phyloP scores from a whole-genome alignment of 2,329 filamentous ascomycete genomes.

The Blastomyces parvus region DNA sequence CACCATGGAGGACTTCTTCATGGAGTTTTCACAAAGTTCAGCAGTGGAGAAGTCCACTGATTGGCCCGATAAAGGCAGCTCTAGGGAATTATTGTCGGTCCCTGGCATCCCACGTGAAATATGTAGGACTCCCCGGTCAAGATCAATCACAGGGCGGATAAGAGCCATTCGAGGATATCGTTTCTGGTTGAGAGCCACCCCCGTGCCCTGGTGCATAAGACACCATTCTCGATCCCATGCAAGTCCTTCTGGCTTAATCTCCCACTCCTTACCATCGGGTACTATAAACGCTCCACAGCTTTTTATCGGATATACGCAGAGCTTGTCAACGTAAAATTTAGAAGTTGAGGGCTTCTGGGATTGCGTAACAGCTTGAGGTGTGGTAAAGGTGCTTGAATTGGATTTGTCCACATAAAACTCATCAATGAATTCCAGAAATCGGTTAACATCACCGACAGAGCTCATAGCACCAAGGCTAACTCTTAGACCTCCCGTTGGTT shows the following conservation, averaged over 20 bases:
- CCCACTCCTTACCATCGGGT: conserved; percentile 57
- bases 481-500: conserved; percentile 78
- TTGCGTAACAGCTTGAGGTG: background rate
- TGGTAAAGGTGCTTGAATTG: conserved; percentile 12
- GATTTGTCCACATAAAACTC: conserved; percentile 54
- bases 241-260: conserved; percentile 69
- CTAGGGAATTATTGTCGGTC: conserved; percentile 24
- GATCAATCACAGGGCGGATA: conserved; percentile 64
- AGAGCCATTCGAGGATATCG: conserved; percentile 79
- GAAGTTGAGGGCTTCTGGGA: conserved; percentile 12
- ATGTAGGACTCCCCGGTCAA: conserved; percentile 55
- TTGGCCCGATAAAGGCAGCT: conserved; percentile 29
- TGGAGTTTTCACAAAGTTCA: conserved; percentile 43
- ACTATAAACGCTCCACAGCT: conserved; percentile 76
- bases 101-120: conserved; percentile 40
- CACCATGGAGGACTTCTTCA: conserved; percentile 53
- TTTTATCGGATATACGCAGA: conserved; percentile 84
- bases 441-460: conserved; percentile 60
- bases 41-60: conserved; percentile 51
- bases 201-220: conserved; percentile 75
- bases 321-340: conserved; percentile 49
- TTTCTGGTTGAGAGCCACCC: conserved; percentile 80
- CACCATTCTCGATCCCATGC: conserved; percentile 98
- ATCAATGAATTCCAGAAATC: conserved; percentile 59
- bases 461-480: conserved; percentile 88